Base-by-base conservation (phyloP, 148 eudicot genomes). In the Chenopodium formosanum region DNA sequence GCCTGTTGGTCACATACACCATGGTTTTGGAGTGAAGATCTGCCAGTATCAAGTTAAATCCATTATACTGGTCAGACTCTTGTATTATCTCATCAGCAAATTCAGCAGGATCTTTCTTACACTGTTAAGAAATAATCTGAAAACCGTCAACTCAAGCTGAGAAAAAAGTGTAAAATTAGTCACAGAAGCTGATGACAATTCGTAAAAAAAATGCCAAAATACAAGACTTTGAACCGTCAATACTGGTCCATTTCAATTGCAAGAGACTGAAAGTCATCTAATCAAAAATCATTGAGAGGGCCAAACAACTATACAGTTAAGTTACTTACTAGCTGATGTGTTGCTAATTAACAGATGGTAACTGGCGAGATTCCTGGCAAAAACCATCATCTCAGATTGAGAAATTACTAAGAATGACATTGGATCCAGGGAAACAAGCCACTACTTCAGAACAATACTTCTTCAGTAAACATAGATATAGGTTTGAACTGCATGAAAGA, bases 1-100 rank as follows among this genome's bases (percentile, higher is more conserved):
- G 93, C 77, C 98, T 84, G 89, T 93, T 95, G 64, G 94, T 93
- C 60, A 93, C 86, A 34, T 95, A 92, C 40, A 93, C 84, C 96
- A 95, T 92, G 72, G 78, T 80, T 88, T 86, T 89, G 60, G 89
- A 87, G 80, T 81, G 37, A 66, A 95, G 64, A 87, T 95, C 93
- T 40, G 89, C 90, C 67, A 90, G 56, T 76, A 95, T 72, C 69
- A 95, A 80, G 87, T 95, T 95, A 83, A 93, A 93, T 53, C 97
- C 96, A 70, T 92, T 90, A 68, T 91, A 95, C 79, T 73, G 78
- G 37, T 88, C 83, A 4, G 89, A 96, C 78, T 93, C 96, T 71
- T 76, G 78, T 65, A 80, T 69, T 17, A 95, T 81, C 77, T 92
- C 92, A 70, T 87, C 90, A 12, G 94, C 94, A 86, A 87, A 95